phyloP scores from a whole-genome alignment of 169 alveolate genomes.

The Blepharisma undulans region DNA sequence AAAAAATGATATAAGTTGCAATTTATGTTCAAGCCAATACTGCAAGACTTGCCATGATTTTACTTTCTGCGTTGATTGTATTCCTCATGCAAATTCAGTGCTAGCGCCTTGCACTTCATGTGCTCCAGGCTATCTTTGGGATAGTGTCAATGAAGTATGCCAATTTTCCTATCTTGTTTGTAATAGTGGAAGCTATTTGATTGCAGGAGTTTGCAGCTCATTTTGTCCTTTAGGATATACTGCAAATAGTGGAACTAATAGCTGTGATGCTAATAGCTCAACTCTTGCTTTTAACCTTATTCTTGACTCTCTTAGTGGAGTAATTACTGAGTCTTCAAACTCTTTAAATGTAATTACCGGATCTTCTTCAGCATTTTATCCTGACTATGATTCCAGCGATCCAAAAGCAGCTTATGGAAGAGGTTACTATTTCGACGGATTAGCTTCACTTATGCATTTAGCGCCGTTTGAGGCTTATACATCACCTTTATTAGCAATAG shows the following conservation, averaged over 20 bases:
- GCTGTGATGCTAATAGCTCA: background rate
- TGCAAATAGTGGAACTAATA: background rate
- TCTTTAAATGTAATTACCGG: background rate
- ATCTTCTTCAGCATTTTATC: background rate
- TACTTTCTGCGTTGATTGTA: background rate
- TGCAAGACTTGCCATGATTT: background rate
- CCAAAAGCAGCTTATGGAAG: background rate
- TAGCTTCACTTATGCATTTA: background rate
- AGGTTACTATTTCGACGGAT: background rate
- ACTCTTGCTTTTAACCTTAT: background rate
- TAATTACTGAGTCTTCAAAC: background rate
- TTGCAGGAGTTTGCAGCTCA: background rate
- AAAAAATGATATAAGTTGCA: background rate
- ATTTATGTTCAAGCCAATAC: background rate
- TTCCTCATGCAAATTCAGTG: background rate
- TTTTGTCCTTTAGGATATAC: conserved; percentile 16
- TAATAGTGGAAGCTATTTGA: background rate
- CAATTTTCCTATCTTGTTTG: background rate
- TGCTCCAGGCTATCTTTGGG: background rate
- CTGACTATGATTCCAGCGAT: background rate
- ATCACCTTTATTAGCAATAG: background rate
- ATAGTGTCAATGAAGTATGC: background rate
- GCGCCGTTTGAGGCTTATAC: background rate
- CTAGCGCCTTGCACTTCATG: background rate
- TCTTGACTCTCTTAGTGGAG: background rate